Evolutionary conservation across 352 stramenopile genomes (phyloP), one percentile per base, ranked within the genome.

Genomic region (Globisporangium recalcitrans): DNA sequence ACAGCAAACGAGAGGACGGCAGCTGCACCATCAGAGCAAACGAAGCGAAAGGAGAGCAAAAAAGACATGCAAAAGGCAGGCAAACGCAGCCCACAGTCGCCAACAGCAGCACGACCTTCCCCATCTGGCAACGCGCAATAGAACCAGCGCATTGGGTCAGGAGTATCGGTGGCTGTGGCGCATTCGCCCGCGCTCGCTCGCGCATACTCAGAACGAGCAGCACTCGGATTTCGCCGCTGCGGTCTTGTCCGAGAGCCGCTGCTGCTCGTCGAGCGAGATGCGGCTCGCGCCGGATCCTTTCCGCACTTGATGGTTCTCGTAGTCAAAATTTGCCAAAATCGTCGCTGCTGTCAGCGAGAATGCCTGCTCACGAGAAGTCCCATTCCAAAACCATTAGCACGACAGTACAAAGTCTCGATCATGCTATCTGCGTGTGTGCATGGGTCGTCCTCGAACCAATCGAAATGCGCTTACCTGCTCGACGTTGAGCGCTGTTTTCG

Each of bases 401-500:
- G n/a, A n/a, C n/a, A n/a, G n/a, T n/a, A n/a, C n/a, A n/a, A n/a
- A n/a, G n/a, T n/a, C n/a, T n/a, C n/a, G n/a, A n/a, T n/a, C n/a
- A n/a, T n/a, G n/a, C n/a, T n/a, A n/a, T n/a, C n/a, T n/a, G n/a
- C n/a, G n/a, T n/a, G n/a, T n/a, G n/a, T 5, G 34, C 19, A 47
- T 34, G 24, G 11, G 21, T 24, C 6, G 7, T 8, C 22, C 4
- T 14, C 36, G 4, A 16, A 58, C 2, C 21, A 21, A 13, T 11
- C 13, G 5, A n/a, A 14, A 19, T n/a, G 10, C 22, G 34, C 69
- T 14, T 56, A 91, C 85, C 72, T 85, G 73, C 55, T 95, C 86
- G 44, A 95, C 86, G 40, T 95, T 95, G 22, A 72, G 29, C 8
- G 82, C 85, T 3, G 83, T 93, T 69, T 93, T 93, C 22, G 85